Base-by-base conservation (phyloP, 306 rosid genomes). In the Acacia confusa region DNA sequence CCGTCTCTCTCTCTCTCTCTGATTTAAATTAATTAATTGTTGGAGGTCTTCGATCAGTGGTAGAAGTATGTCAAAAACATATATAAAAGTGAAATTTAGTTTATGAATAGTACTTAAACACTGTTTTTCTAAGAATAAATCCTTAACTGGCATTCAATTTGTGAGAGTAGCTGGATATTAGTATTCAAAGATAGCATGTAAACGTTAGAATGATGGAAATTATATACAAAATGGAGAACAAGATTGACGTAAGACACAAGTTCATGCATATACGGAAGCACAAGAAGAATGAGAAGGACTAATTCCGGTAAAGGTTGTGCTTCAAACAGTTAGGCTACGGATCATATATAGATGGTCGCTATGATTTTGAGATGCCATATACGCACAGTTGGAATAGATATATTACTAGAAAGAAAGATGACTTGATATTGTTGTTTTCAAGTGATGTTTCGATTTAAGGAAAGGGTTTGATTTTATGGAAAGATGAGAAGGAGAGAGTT, bases 401-500 rank as follows among this genome's bases (percentile, higher is more conserved):
- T 36, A 36, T 58, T 47, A 48, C 17, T 52, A 9, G 3, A 82
- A 77, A 12, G 36, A 55, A 13, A 61, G 16, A 61, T 27, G 36
- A 28, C 17, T 6, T 60, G 34, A 10, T 60, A 34, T 24, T 10
- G 25, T 24, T 24, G 4, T 22, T 38, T 13, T 72, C 17, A 43
- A 7, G 4, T 70, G 55, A 22, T 65, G 11, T 10, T 72, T 52
- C 44, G 19, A 57, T 22, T 9, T 2, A n/a, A 57, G 64, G 66
- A 13, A 27, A 28, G 4, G 65, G 60, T 36, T 8, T n/a, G 24
- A 12, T 61, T 61, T 19, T 4, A 25, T 11, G 25, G 30, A 36
- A 36, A 68, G 24, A 20, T 27, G 55, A 65, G 16, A 63, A 71
- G 74, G n/a, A 17, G 74, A 61, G 61, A 75, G 27, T 74, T 64